Evolutionary conservation across 2,329 filamentous ascomycete genomes (phyloP), one percentile per base, ranked within the genome.

Genomic region (Penicillium glabrum): DNA sequence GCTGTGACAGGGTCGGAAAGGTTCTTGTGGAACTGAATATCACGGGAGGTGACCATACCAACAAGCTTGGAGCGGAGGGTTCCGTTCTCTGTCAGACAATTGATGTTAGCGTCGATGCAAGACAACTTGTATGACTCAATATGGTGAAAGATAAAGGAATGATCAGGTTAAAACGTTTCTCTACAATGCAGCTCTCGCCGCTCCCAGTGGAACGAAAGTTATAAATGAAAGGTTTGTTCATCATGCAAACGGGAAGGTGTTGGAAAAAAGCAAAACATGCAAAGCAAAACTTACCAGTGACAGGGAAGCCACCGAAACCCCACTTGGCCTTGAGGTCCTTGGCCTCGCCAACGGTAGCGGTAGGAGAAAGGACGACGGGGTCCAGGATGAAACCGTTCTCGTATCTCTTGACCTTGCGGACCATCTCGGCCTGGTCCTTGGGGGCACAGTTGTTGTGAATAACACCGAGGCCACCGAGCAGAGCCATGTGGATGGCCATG

Each of bases 171-270:
- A 76, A 76, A 76, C 72, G 72, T 79, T 78, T 82, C 79, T 96
- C 92, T 91, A 85, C 92, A 96, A 82, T 84, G 91, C 90, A 85
- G 84, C 74, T 87, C 81, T 84, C 83, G 88, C 90, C 89, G 86
- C 88, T 96, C 84, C 48, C 91, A 91, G 95, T 93, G 93, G 95
- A 99, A 99, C 95, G 95, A 99, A 99, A 99, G 95, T 98, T 98
- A 97, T 89, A 86, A 81, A 74, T 70, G 71, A 80, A 79, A 82
- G 77, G 77, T 84, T 83, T 82, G 56, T 77, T 83, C 85, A 83
- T 91, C 95, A 96, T 96, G 66, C 58, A 67, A 70, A 57, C 54
- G 61, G 64, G 52, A 53, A 29, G 39, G 53, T 52, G 37, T 39
- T 41, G 39, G 19, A 21, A 2, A 41, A 39, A 23, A 19, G 21